Evolutionary conservation across 768 basidiomycete genomes (phyloP).

Genomic region (Agrocybe praecox): DNA sequence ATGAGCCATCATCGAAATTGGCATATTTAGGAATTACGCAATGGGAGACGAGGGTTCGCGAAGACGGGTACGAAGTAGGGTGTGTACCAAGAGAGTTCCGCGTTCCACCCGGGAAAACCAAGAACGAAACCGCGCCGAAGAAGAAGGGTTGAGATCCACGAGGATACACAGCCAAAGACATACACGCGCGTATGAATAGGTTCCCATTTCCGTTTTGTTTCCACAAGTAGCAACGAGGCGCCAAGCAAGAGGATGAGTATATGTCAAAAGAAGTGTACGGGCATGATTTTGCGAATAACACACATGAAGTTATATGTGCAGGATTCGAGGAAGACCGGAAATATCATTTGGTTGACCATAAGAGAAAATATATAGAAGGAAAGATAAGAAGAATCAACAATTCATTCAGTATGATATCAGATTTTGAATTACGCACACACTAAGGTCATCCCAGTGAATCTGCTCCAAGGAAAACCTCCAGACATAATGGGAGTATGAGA

Average conservation of each 20-base stretch:
- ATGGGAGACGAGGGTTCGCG: not conserved
- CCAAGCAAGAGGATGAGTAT: conserved; percentile 1
- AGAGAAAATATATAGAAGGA: conserved; percentile 3
- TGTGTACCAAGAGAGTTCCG: not conserved
- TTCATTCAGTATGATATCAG: not conserved
- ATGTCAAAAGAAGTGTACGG: conserved; percentile 1
- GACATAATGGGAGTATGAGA: conserved; percentile 10
- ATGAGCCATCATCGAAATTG: not conserved
- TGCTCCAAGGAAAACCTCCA: conserved; percentile 57
- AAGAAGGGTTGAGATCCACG: not conserved
- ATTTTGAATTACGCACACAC: conserved; percentile 43
- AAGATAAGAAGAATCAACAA: conserved; percentile 11
- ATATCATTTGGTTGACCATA: not conserved
- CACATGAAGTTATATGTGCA: conserved; percentile 1
- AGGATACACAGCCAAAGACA: not conserved
- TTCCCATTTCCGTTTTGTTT: not conserved
- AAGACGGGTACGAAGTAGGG: not conserved
- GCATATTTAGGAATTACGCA: not conserved
- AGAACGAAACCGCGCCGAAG: not conserved
- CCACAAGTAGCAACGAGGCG: not conserved
- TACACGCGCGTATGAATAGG: not conserved
- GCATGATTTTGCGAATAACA: not conserved
- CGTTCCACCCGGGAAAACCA: not conserved
- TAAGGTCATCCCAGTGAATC: conserved; percentile 46
- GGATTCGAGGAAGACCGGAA: conserved; percentile 10